Evolutionary conservation across 2,329 filamentous ascomycete genomes (phyloP), one percentile per base, ranked within the genome.

Genomic region (Aspergillus ibericus): DNA sequence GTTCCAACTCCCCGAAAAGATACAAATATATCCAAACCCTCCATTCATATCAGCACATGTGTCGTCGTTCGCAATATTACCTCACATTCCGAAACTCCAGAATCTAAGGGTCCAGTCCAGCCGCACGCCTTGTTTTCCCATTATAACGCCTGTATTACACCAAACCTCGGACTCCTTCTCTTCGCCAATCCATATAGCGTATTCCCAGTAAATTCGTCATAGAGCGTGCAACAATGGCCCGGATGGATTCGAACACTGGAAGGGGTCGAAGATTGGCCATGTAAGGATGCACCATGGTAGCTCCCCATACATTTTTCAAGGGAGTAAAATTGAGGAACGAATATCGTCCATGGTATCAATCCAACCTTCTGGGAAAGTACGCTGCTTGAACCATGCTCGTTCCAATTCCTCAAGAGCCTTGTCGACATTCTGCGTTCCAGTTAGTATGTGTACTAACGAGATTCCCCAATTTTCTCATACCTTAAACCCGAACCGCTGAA

Each of bases 301-400:
- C 27, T 32, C 12, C 29, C 29, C 29, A 32, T 10, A 10, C 29
- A 8, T 9, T 9, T 10, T 20, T 42, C 38, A 73, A 4, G 71
- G 71, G 27, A 73, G 62, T 12, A 73, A 67, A 40, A 73, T 71
- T 36, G 70, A 69, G 2, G 71, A 69, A 40, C 71, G 70, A 10
- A 73, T 63, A 44, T 73, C 71, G 29, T 72, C 67, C 65, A 74
- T 65, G 2, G 66, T 70, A 36, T 71, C 67, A 2, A 67, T 63
- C 71, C 71, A 74, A 5, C 70, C 71, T 12, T 69, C 65, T 5
- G 71, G 71, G 49, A 72, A 73, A 3, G 68, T 59, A 15, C 69
- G 70, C 52, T 67, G 67, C 48, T 72, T 72, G 56, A 72, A 72
- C 71, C 71, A 74, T 5, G 66, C 58, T 7, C 59, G 57, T 47